A percentile compares a stretch with the other conserved stretches of the same genome.
phyloP scores from a whole-genome alignment of 2,329 filamentous ascomycete species.

The Talaromyces islandicus region DNA sequence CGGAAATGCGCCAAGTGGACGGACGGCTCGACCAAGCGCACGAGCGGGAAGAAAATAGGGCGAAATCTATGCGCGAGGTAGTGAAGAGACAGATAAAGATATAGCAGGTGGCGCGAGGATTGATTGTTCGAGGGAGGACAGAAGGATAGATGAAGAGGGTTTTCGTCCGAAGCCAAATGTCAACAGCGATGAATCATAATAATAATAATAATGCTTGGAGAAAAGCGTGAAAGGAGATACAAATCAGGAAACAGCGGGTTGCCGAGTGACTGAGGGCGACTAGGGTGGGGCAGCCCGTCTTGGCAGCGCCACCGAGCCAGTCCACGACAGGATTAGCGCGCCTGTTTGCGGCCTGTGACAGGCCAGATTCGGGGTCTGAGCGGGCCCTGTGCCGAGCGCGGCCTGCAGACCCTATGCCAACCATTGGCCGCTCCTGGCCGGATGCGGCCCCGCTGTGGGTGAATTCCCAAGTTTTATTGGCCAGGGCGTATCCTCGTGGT shows the following conservation, averaged over 20 bases:
- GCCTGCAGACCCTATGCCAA: neutral
- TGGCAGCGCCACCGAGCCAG: neutral
- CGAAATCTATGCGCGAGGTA: neutral
- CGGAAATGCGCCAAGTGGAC: neutral
- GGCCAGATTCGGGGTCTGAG: neutral
- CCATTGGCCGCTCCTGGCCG: neutral
- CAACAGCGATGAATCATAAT: neutral
- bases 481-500: neutral
- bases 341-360: neutral
- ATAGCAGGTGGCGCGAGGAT: neutral
- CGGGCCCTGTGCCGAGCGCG: neutral
- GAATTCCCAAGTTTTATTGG: neutral
- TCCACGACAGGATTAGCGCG: neutral
- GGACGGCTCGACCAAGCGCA: neutral
- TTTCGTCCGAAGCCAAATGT: neutral
- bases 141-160: neutral
- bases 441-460: neutral
- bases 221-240: neutral
- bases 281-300: neutral
- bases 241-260: neutral
- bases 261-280: neutral
- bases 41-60: neutral
- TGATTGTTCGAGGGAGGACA: neutral
- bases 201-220: neutral
- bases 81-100: neutral